Base-by-base conservation (phyloP, 441 rosid species). In the Croton setiger region DNA sequence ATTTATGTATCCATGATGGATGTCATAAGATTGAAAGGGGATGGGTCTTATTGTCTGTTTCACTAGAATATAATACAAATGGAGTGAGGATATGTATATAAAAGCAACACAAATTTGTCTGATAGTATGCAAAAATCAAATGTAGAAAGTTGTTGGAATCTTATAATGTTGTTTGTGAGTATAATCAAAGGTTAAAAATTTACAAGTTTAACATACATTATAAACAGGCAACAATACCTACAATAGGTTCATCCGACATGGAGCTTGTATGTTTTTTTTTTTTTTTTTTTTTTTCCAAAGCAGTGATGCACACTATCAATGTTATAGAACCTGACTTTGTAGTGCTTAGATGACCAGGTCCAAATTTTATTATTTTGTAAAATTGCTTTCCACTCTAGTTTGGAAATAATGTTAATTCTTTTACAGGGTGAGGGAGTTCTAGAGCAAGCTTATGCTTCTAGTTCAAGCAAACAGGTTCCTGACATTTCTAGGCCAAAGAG, bases 381-480 rank as follows among this genome's bases (percentile, higher is more conserved):
- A 31, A 23, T 14, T 27, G 8, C 69, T 45, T 35, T 49, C 17
- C 54, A 5, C 15, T 55, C n/a, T 61, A 51, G 55, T 7, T 68
- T 37, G 39, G 48, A 69, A 66, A 69, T 60, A 71, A 74, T 66
- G 44, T 52, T 12, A 57, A 58, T 31, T 60, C 69, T 49, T 49
- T 63, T 57, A 72, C 85, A 91, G 92, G 94, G 78, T 39, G 90
- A 79, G 47, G 91, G 76, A 72, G 81, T 82, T 76, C 80, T 83
- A 18, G 96, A 91, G 72, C 89, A 79, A 71, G 92, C 88, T 14
- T 89, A 80, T 70, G 86, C 88, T 72, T 84, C 97, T 1, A 77
- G 79, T 66, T 70, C 75, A 67, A 78, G 81, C 79, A 88, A 89
- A 72, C 82, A 76, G 59, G 77, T 88, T 67, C 93, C 91, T 0